Evolutionary conservation across 306 rosid species (phyloP).

Genomic region (Arachis hypogaea): DNA sequence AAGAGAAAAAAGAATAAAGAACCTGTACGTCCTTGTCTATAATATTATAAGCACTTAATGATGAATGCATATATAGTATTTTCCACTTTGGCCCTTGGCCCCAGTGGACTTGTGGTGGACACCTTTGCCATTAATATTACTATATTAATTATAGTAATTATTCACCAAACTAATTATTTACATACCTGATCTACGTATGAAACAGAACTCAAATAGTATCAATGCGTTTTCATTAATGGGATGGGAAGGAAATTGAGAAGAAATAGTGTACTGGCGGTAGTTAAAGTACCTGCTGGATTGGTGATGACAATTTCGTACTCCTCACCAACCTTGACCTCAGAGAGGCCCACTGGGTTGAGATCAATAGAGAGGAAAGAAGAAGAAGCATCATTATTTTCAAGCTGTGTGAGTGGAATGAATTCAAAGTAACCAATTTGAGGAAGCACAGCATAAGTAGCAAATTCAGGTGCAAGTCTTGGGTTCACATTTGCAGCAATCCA

Average conservation of each 20-base stretch:
- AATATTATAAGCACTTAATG: neutral
- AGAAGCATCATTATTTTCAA: slow-evolving; percentile 19
- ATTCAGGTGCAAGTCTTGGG: slow-evolving; percentile 69
- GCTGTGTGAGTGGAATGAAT: slow-evolving; percentile 62
- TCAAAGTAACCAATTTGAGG: slow-evolving; percentile 91
- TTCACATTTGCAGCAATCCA: slow-evolving; percentile 90
- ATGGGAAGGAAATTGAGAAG: neutral
- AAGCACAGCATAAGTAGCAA: slow-evolving; percentile 73
- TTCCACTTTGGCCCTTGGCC: neutral
- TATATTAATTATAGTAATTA: no score
- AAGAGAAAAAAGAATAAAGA: neutral
- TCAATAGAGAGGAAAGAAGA: slow-evolving; percentile 33
- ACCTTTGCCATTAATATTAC: no score
- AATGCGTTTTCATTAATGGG: slow-evolving; percentile 2
- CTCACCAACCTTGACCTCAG: slow-evolving; percentile 71
- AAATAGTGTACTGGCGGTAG: neutral
- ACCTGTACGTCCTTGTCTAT: neutral
- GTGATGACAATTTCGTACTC: slow-evolving; percentile 78
- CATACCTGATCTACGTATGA: no score
- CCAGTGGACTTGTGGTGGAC: neutral
- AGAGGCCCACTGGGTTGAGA: slow-evolving; percentile 64
- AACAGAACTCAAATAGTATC: neutral
- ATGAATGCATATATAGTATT: neutral
- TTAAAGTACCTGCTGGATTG: slow-evolving; percentile 74
- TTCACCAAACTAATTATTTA: no score